phyloP scores from a whole-genome alignment of 148 eudicot species.

The Chenopodium formosanum region DNA sequence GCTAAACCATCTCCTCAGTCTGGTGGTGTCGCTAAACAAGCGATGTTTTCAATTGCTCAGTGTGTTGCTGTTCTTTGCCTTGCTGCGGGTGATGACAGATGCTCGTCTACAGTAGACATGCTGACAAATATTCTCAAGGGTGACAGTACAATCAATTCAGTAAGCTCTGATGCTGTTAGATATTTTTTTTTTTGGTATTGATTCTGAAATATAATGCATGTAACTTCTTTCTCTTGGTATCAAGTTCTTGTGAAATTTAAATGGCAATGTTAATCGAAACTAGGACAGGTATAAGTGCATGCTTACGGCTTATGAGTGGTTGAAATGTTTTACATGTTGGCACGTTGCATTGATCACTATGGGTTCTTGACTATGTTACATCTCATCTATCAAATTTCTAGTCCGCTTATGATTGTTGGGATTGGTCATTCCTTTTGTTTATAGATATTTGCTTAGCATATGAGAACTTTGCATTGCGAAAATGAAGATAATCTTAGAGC shows the following conservation, averaged over 20 bases:
- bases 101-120: conserved; percentile 84
- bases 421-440: too few species aligned
- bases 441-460: too few species aligned
- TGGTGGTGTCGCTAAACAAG: conserved; percentile 92
- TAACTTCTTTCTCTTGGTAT: not conserved
- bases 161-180: conserved; percentile 27
- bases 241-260: not conserved
- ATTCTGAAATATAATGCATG: not conserved
- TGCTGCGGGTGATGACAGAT: conserved; percentile 81
- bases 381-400: too few species aligned
- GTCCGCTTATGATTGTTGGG: too few species aligned
- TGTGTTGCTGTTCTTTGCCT: conserved; percentile 99
- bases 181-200: not conserved
- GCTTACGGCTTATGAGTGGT: too few species aligned
- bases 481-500: too few species aligned
- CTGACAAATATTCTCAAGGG: conserved; percentile 76
- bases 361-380: too few species aligned
- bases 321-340: not conserved
- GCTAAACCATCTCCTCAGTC: conserved; percentile 83
- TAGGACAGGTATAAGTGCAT: not conserved
- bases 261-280: not conserved
- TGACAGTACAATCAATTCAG: conserved; percentile 70
- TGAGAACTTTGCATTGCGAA: too few species aligned
- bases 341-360: too few species aligned
- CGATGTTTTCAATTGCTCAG: conserved; percentile 93